Conservation (phyloP, 1,284 basidiomycete species). For the Mycena sp. region DNA sequence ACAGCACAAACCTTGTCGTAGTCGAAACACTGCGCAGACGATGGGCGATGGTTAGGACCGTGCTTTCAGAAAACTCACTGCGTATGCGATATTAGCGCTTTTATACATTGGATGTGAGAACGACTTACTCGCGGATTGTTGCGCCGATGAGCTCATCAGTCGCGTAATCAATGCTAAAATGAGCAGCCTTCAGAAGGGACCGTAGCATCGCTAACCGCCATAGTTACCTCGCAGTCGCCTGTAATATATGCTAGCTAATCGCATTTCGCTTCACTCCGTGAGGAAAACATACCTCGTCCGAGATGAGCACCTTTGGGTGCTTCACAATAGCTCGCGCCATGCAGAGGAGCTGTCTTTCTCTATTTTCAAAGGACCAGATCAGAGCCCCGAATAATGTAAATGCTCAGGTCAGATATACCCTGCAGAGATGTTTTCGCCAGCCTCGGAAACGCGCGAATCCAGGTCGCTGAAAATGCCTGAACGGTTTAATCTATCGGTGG, state of each 20-base stretch:
- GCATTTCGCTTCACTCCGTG: neutral
- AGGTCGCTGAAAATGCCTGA: slow-evolving; percentile 9
- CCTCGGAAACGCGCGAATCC: slow-evolving; percentile 14
- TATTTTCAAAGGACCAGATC: slow-evolving; percentile 18
- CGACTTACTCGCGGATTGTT: slow-evolving; percentile 71
- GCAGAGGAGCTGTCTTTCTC: slow-evolving; percentile 70
- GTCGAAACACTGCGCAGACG: slow-evolving; percentile 74
- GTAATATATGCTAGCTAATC: slow-evolving; percentile 39
- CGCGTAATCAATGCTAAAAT: slow-evolving; percentile 22
- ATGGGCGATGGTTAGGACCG: slow-evolving; percentile 76
- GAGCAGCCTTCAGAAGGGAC: neutral
- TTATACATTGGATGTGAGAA: neutral
- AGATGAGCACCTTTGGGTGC: slow-evolving; percentile 63
- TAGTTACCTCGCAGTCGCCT: slow-evolving; percentile 9
- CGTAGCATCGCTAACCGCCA: neutral
- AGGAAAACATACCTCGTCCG: slow-evolving; percentile 48
- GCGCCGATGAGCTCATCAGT: slow-evolving; percentile 61
- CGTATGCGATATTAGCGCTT: slow-evolving; percentile 7
- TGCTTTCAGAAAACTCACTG: slow-evolving; percentile 70
- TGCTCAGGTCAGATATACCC: neutral
- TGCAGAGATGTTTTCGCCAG: slow-evolving; percentile 11
- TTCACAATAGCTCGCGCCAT: slow-evolving; percentile 72
- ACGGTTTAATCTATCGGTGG: neutral
- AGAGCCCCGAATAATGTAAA: neutral
- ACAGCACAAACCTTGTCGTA: slow-evolving; percentile 62